Evolutionary conservation across 768 basidiomycete genomes (phyloP), one percentile per base, ranked within the genome.

Genomic region (Mrakia blollopis): DNA sequence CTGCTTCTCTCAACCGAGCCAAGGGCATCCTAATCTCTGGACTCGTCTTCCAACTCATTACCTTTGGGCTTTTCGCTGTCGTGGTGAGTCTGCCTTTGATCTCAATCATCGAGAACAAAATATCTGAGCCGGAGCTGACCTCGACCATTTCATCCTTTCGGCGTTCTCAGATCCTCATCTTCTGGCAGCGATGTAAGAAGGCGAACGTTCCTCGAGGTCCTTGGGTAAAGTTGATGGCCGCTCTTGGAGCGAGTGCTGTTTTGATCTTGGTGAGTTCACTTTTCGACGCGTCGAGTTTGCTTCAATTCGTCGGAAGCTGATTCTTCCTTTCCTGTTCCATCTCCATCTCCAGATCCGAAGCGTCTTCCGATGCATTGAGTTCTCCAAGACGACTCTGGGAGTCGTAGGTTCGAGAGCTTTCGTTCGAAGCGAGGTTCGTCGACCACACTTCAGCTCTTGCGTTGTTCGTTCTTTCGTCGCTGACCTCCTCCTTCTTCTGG

Each of bases 11-110:
- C 41, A 30, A 28, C 28, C 60, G 63, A 18, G 73, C 73, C 30
- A 74, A 74, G 35, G 73, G 21, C 1, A 47, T 74, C n/a, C 63
- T 74, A 16, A 50, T 74, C 16, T 44, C 73, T 6, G 73, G 73
- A 14, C 61, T 74, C 16, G 73, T 74, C 41, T 74, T 74, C 63
- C 73, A 74, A 37, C 61, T 74, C 41, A 10, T n/a, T 39, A 67
- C 73, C 16, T 74, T 74, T 32, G 54, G 52, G 18, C 37, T 74
- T 9, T 74, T 74, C 39, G 54, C 73, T 16, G 70, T 72, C 13
- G 65, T 68, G 39, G 54, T 68, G 0, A 35, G 65, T 50, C n/a
- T n/a, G 18, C 25, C 25, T 44, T n/a, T 6, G 25, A 21, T 37
- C 8, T 4, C 25, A n/a, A 9, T 23, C 10, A 35, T 25, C 35